Base-by-base conservation (phyloP, 2,329 filamentous ascomycete genomes). In the Eurotiales sp. region DNA sequence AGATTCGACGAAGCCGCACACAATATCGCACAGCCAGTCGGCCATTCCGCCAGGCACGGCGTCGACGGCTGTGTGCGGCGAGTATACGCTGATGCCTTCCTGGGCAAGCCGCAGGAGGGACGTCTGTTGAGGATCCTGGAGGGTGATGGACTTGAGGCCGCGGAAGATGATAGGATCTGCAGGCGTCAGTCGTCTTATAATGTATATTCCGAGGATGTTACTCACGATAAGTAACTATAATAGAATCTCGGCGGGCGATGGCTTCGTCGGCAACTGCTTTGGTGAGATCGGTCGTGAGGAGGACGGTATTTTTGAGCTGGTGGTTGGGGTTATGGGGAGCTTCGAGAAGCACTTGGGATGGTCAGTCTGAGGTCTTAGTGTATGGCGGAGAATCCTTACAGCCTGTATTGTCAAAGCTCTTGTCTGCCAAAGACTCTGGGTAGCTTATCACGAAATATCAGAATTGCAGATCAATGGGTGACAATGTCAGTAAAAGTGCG, bases 321-420 rank as follows among this genome's bases (percentile, higher is more conserved):
- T 75, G 75, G 8, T 75, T 69, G 27, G 77, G 72, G 51, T 81
- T 76, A 59, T 83, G 82, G 1, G 85, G 85, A 21, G 85, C 81
- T 74, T 88, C 85, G 21, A 88, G 77, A 8, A 89, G 77, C 45
- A 88, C 77, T 87, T 19, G 41, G 15, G 22, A 19, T 22, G 3
- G 25, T 37, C 17, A 49, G n/a, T 27, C 22, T 50, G 41, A n/a
- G 6, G n/a, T n/a, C n/a, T n/a, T n/a, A n/a, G n/a, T n/a, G n/a
- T n/a, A n/a, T n/a, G n/a, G n/a, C n/a, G n/a, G n/a, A n/a, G n/a
- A n/a, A n/a, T n/a, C n/a, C 76, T 61, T 66, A 82, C 81, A 69
- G 50, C 93, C 93, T n/a, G 95, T 96, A 65, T 99, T 99, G 68
- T 99, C 93, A 80, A 91, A 99, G 58, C 87, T 84, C 60, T 85